These are phyloP conservation scores for Erigeron canadensis DNA, from an alignment of 129 eudicot genomes.

Conservation along the genomic window DNA sequence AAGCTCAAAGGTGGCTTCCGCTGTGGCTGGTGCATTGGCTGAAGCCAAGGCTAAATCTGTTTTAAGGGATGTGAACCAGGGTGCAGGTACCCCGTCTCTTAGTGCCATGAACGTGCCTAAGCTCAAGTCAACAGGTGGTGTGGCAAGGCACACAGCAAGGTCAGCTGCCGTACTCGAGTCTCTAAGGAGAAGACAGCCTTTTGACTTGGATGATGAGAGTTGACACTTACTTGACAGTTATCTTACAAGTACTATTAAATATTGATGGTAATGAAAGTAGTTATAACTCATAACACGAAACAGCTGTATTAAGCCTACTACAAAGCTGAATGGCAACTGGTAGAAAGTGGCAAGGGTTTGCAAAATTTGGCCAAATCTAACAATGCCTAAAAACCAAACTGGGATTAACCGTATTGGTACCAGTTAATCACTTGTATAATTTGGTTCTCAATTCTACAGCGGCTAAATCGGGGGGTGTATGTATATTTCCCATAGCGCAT, in stretches of 20 bases:
- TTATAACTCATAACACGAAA: background rate
- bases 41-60: constrained; percentile 70
- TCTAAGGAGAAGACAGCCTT: constrained; percentile 74
- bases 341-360: too few relatives aligned
- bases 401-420: too few relatives aligned
- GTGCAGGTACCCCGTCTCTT: constrained; percentile 57
- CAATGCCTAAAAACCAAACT: too few relatives aligned
- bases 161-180: constrained; percentile 69
- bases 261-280: background rate
- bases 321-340: too few relatives aligned
- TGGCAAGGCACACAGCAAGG: constrained; percentile 29
- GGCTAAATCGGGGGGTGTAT: too few relatives aligned
- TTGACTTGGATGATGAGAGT: constrained; percentile 80
- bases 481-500: too few relatives aligned
- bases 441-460: too few relatives aligned
- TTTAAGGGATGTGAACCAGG: constrained; percentile 66
- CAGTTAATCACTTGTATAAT: too few relatives aligned
- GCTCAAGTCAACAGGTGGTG: constrained; percentile 51
- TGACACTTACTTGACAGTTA: too few relatives aligned
- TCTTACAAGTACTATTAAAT: background rate
- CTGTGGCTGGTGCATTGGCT: constrained; percentile 70
- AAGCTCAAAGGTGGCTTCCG: constrained; percentile 62
- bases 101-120: constrained; percentile 71
- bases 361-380: too few relatives aligned
- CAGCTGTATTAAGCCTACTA: background rate